A percentile compares a stretch with the other conserved stretches of the same genome.
These are phyloP conservation scores for Camelina neglecta DNA, from an alignment of 345 rosid species.

Conservation along the genomic window DNA sequence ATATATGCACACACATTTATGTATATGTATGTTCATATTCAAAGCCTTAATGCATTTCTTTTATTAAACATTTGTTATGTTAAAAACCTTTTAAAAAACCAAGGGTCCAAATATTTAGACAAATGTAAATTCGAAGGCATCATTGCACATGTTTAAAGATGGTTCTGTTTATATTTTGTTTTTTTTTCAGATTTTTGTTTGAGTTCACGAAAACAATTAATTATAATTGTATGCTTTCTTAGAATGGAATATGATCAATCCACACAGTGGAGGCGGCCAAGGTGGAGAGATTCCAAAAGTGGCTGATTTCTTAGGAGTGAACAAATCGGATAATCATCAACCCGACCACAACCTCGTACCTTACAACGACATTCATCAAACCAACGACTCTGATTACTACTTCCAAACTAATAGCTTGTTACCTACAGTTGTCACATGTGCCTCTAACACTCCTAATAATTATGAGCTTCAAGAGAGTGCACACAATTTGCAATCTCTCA, in stretches of 20 bases:
- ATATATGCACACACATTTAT: not conserved
- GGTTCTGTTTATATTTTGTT: slow-evolving; percentile 6
- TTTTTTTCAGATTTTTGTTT: not conserved
- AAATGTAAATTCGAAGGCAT: not conserved
- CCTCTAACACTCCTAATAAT: slow-evolving; percentile 45
- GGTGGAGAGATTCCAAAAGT: slow-evolving; percentile 85
- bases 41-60: slow-evolving; percentile 11
- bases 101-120: slow-evolving; percentile 8
- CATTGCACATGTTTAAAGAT: slow-evolving; percentile 13
- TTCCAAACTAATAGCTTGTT: slow-evolving; percentile 61
- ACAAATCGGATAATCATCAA: slow-evolving; percentile 70
- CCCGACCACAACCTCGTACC: slow-evolving; percentile 59
- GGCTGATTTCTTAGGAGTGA: slow-evolving; percentile 93
- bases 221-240: slow-evolving; percentile 17
- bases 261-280: slow-evolving; percentile 52
- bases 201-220: not conserved
- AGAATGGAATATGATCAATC: slow-evolving; percentile 85
- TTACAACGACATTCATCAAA: slow-evolving; percentile 67
- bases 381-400: slow-evolving; percentile 63
- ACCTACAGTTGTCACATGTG: slow-evolving; percentile 53
- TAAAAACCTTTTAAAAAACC: not conserved
- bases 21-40: not conserved
- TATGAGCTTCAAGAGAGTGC: slow-evolving; percentile 74
- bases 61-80: not conserved
- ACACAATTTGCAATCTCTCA: slow-evolving; percentile 74